Percentiles rank a stretch among this genome's conserved stretches.
Conservation (phyloP, 495 filamentous ascomycete genomes). For the Bryoglossum gracile region DNA sequence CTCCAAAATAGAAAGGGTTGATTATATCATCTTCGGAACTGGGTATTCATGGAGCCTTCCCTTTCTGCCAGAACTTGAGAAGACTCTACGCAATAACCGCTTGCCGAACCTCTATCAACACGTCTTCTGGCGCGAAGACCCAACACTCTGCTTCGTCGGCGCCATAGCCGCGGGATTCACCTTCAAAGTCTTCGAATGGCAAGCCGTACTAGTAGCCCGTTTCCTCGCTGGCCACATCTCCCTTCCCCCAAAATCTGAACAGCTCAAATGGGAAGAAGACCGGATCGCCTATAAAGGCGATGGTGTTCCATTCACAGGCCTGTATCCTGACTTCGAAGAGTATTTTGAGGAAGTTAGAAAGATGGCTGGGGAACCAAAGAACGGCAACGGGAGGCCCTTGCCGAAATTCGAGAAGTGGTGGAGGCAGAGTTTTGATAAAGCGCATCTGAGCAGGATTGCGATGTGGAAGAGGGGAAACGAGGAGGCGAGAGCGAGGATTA, state of each 20-base stretch:
- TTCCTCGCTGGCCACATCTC: slow-evolving; percentile 31
- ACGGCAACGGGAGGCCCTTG: slow-evolving; percentile 12
- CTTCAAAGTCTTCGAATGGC: slow-evolving; percentile 38
- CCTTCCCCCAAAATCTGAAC: slow-evolving; percentile 36
- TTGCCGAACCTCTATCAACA: slow-evolving; percentile 50
- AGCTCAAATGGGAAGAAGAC: slow-evolving; percentile 44
- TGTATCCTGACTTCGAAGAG: slow-evolving; percentile 45
- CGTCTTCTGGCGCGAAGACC: slow-evolving; percentile 44
- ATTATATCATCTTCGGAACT: slow-evolving; percentile 52
- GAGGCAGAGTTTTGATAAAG: slow-evolving; percentile 17
- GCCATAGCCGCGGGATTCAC: slow-evolving; percentile 30
- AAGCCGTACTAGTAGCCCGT: slow-evolving; percentile 32
- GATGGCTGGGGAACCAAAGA: slow-evolving; percentile 16
- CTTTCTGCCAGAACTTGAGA: slow-evolving; percentile 40
- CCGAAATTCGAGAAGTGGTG: slow-evolving; percentile 15
- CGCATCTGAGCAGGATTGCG: slow-evolving; percentile 15
- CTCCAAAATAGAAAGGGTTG: slow-evolving; percentile 37
- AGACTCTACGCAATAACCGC: slow-evolving; percentile 41
- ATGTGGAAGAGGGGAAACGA: slow-evolving; percentile 24
- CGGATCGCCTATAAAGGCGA: slow-evolving; percentile 44
- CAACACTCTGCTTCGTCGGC: slow-evolving; percentile 28
- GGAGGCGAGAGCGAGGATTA: slow-evolving; percentile 15
- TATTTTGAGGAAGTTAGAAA: slow-evolving; percentile 41
- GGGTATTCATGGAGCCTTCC: slow-evolving; percentile 51
- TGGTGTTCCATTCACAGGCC: slow-evolving; percentile 38